Percentiles rank a stretch among this genome's conserved stretches.
Evolutionary conservation across 1,139 yeast genomes (phyloP).

Genomic region (Blastobotrys raffinosifermentans): DNA sequence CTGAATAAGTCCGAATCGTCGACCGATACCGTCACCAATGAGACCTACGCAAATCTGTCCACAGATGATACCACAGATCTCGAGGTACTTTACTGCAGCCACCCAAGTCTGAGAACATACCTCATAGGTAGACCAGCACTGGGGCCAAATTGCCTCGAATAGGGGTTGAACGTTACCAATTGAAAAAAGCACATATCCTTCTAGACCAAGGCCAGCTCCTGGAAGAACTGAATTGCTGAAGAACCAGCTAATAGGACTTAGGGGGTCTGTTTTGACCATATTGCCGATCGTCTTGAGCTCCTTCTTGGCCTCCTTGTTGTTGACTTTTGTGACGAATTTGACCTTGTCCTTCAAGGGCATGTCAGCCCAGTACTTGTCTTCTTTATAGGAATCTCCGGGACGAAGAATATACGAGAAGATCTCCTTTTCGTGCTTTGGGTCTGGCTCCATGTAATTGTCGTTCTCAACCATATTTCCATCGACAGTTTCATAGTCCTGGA

Average conservation of each 20-base stretch:
- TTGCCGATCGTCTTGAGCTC: conserved; percentile 25
- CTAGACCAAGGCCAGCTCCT: conserved; percentile 36
- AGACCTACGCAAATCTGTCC: conserved; percentile 88
- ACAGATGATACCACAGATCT: conserved; percentile 76
- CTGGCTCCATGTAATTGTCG: conserved; percentile 1
- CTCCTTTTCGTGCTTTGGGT: conserved; percentile 28
- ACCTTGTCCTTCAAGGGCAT: conserved; percentile 27
- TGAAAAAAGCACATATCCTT: conserved; percentile 36
- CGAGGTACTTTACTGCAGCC: conserved; percentile 31
- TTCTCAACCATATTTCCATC: conserved; percentile 5
- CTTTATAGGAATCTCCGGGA: conserved; percentile 30
- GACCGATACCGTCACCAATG: conserved; percentile 78
- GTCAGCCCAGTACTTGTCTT: conserved; percentile 37
- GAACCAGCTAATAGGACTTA: conserved; percentile 34
- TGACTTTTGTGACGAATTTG: conserved; percentile 27
- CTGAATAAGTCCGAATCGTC: conserved; percentile 63
- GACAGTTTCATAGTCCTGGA: conserved; percentile 27
- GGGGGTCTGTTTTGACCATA: conserved; percentile 32
- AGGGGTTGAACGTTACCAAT: conserved; percentile 32
- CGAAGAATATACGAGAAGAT: conserved; percentile 30
- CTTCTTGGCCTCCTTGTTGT: conserved; percentile 25
- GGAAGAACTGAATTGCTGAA: conserved; percentile 34
- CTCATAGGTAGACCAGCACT: conserved; percentile 31
- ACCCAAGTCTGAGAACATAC: conserved; percentile 33
- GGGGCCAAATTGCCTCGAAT: conserved; percentile 35